A percentile compares a stretch with the other conserved stretches of the same genome.
Conservation (phyloP, 371 early-diverging fungal species). For the Apophysomyces elegans region DNA sequence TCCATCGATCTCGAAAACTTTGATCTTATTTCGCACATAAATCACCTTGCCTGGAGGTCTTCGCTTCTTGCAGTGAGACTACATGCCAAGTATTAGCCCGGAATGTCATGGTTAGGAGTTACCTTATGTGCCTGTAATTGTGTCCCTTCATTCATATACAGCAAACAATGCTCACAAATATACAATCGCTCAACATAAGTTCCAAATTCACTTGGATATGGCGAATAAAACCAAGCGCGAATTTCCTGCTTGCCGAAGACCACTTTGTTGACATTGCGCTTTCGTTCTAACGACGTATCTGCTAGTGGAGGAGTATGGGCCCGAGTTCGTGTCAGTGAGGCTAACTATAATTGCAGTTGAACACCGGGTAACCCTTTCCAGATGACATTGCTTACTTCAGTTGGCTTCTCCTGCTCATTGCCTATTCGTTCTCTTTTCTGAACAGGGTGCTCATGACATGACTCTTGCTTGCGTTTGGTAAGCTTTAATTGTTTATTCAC, state of each 20-base stretch:
- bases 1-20: conserved; percentile 94
- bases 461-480: background rate
- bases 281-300: conserved; percentile 26
- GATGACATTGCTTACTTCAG: background rate
- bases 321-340: background rate
- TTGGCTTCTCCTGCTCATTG: background rate
- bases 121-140: conserved; percentile 60
- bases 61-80: conserved; percentile 60
- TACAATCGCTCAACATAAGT: conserved; percentile 69
- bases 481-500: background rate
- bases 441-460: background rate
- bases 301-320: conserved; percentile 21
- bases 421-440: background rate
- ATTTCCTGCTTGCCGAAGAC: conserved; percentile 73
- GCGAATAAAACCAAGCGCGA: conserved; percentile 93
- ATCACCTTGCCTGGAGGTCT: conserved; percentile 91
- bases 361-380: background rate
- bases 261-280: conserved; percentile 57
- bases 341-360: background rate
- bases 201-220: conserved; percentile 89
- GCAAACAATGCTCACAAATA: conserved; percentile 90
- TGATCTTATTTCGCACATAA: conserved; percentile 77
- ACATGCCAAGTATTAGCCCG: conserved; percentile 10
- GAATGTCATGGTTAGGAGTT: background rate
- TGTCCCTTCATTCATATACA: conserved; percentile 63